phyloP scores from a whole-genome alignment of 352 stramenopile species.

The Phytopythium cucurbitacearum region DNA sequence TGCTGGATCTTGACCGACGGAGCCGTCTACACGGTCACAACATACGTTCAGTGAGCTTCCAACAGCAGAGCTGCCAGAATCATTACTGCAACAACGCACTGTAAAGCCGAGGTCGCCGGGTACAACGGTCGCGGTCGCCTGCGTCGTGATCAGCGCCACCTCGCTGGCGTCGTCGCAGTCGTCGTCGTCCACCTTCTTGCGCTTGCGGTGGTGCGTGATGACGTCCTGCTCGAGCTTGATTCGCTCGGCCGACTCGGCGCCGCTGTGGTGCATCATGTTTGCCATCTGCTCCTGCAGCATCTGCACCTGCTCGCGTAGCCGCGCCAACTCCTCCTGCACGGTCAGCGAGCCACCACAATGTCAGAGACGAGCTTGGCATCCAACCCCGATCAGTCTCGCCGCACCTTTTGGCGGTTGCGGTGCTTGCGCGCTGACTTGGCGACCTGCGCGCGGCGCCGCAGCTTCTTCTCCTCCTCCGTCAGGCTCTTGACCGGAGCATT shows the following conservation, averaged over 20 bases:
- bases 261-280: constrained; percentile 47
- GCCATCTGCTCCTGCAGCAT: constrained; percentile 80
- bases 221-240: constrained; percentile 54
- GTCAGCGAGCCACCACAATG: neutral
- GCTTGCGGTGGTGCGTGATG: constrained; percentile 62
- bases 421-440: constrained; percentile 82
- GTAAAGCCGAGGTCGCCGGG: neutral
- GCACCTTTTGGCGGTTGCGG: constrained; percentile 71
- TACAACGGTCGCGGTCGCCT: neutral
- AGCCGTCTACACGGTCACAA: constrained; percentile 17
- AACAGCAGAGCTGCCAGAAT: neutral
- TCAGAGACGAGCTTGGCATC: neutral
- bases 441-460: constrained; percentile 70
- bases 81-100: neutral
- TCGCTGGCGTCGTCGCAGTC: constrained; percentile 14
- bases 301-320: constrained; percentile 67
- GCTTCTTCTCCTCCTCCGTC: constrained; percentile 84
- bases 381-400: neutral
- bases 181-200: constrained; percentile 61
- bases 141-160: constrained; percentile 18
- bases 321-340: constrained; percentile 58
- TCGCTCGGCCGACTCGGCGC: constrained; percentile 22
- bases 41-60: neutral
- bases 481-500: constrained; percentile 75
- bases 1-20: constrained; percentile 40